These are phyloP conservation scores for Acorus calamus DNA, from an alignment of 106 monocot genomes.

Conservation along the genomic window DNA sequence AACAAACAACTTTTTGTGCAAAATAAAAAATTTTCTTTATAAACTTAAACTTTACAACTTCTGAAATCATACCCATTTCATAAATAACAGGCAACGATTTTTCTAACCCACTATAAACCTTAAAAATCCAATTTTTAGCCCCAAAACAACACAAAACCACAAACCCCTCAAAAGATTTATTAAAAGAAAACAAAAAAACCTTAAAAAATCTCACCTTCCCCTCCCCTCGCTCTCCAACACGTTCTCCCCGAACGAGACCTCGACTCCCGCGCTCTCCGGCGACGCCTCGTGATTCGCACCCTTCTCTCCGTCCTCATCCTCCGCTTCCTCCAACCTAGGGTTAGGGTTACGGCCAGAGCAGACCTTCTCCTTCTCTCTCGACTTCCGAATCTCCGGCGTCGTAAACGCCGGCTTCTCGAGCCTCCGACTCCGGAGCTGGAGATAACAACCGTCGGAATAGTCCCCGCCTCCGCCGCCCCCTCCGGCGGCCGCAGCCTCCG, in stretches of 20 bases:
- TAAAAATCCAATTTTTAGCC: too few species aligned
- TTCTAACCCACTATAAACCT: too few species aligned
- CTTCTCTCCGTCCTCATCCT: not conserved
- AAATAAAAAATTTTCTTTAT: too few species aligned
- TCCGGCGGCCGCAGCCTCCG: too few species aligned
- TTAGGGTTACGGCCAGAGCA: not conserved
- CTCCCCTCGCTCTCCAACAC: slow-evolving; percentile 26
- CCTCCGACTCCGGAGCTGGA: slow-evolving; percentile 42
- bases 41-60: too few species aligned
- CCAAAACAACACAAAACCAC: too few species aligned
- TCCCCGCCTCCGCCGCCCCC: too few species aligned
- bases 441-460: slow-evolving; percentile 9
- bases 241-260: slow-evolving; percentile 45
- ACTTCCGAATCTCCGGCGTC: not conserved
- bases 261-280: slow-evolving; percentile 14
- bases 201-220: slow-evolving; percentile 20
- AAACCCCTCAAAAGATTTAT: too few species aligned
- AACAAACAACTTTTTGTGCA: too few species aligned
- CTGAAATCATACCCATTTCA: too few species aligned
- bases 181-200: too few species aligned
- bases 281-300: not conserved
- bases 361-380: not conserved
- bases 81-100: too few species aligned
- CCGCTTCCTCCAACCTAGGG: not conserved
- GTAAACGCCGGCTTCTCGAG: slow-evolving; percentile 16